Conservation (phyloP, 73 alveolate genomes). For the Paramecium biaurelia region DNA sequence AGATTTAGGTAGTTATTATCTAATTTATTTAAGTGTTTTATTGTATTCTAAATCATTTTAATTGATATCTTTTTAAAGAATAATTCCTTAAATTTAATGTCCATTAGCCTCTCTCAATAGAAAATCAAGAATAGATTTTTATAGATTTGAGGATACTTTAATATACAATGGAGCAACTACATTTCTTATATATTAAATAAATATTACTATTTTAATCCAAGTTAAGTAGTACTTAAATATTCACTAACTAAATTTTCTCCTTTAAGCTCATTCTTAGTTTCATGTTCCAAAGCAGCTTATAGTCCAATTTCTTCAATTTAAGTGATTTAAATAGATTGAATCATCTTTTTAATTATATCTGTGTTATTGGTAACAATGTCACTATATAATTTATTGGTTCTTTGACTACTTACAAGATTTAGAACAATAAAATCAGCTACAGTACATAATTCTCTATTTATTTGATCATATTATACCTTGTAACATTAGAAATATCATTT, state of each 20-base stretch:
- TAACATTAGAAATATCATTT: background rate
- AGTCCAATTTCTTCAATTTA: constrained; percentile 20
- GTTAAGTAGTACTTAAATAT: background rate
- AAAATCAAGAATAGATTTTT: background rate
- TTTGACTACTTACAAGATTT: background rate
- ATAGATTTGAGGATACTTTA: background rate
- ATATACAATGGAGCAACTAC: background rate
- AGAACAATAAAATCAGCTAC: constrained; percentile 20
- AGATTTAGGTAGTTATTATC: background rate
- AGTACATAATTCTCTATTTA: background rate
- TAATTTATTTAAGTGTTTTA: background rate
- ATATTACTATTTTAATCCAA: background rate
- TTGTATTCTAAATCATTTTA: background rate
- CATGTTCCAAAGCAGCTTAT: constrained; percentile 12
- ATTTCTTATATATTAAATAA: background rate
- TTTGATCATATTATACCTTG: background rate
- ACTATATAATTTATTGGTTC: background rate
- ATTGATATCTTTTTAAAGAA: background rate
- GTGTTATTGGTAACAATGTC: background rate
- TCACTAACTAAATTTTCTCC: background rate
- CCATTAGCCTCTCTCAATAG: background rate
- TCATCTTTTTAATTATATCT: background rate
- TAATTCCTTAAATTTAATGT: background rate
- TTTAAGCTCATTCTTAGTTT: background rate
- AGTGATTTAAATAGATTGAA: background rate